Evolutionary conservation across 306 rosid genomes (phyloP), one percentile per base, ranked within the genome.

Genomic region (Acacia confusa): DNA sequence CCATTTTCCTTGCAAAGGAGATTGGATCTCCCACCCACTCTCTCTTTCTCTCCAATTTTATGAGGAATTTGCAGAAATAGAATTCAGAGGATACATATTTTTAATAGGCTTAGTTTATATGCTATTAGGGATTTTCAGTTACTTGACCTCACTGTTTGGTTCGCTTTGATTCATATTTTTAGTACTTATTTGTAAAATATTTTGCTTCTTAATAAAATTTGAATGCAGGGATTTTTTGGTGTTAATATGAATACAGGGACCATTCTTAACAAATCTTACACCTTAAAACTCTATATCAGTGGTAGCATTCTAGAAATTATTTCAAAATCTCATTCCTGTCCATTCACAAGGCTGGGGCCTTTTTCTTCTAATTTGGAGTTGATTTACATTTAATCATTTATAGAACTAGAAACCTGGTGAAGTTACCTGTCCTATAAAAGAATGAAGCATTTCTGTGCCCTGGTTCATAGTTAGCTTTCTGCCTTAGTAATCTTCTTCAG

Each of bases 231-330:
- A 22, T 8, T 20, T 55, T 20, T 7, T 20, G 8, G 3, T 7
- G 52, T 17, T 9, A n/a, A 9, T 55, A 8, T 55, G 27, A 55
- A 55, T 55, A 28, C 16, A 9, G 32, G 30, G 65, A 22, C 3
- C 30, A 25, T 24, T 58, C 65, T n/a, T n/a, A n/a, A 58, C 65
- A 58, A n/a, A 60, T 12, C 34, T 60, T 60, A 60, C 66, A 3
- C 19, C 66, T 9, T 9, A 60, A 60, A 60, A 60, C 34, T 60
- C 17, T 11, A 10, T 36, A 60, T 11, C n/a, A 64, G 11, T 64
- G 70, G 22, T 64, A 15, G 70, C 24, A 32, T 34, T 32, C 70
- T 66, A 72, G 19, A 81, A 63, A 27, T 72, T 41, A 65, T 72
- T 45, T 28, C 34, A 24, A 71, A 53, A 72, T 30, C 43, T 25